phyloP scores from a whole-genome alignment of 768 basidiomycete genomes.

The Strobilomyces confusus region DNA sequence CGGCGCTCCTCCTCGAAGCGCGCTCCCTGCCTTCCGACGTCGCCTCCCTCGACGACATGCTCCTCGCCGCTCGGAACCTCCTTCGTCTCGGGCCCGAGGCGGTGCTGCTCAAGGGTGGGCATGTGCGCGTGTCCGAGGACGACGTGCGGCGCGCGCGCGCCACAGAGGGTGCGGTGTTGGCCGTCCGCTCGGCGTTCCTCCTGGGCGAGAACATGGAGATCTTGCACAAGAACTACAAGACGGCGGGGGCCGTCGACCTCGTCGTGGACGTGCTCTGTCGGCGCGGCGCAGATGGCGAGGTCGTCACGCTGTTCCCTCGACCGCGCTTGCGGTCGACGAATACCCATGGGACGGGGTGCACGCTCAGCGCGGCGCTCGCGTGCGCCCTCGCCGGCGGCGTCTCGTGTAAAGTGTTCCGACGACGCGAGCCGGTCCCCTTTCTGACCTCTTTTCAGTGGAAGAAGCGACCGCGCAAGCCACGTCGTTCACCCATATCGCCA shows the following conservation, averaged over 20 bases:
- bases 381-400: constrained; percentile 53
- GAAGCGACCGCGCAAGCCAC: constrained; percentile 61
- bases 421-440: neutral
- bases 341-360: constrained; percentile 94
- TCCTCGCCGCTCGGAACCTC: constrained; percentile 49
- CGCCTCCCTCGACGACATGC: constrained; percentile 53
- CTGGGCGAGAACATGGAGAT: constrained; percentile 62
- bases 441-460: constrained; percentile 36
- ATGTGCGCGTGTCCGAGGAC: constrained; percentile 44
- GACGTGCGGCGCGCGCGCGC: constrained; percentile 40
- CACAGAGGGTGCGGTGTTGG: constrained; percentile 27
- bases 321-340: constrained; percentile 62
- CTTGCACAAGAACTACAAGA: constrained; percentile 31
- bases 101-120: constrained; percentile 85
- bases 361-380: constrained; percentile 79
- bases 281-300: constrained; percentile 20
- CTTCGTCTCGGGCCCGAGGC: constrained; percentile 45
- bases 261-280: constrained; percentile 66
- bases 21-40: constrained; percentile 32
- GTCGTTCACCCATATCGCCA: constrained; percentile 70
- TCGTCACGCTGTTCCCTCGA: constrained; percentile 50
- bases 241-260: constrained; percentile 25
- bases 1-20: no score
- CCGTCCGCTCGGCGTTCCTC: constrained; percentile 43
- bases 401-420: constrained; percentile 32